phyloP scores from a whole-genome alignment of 805 yeast species.

The Candida insectalens region DNA sequence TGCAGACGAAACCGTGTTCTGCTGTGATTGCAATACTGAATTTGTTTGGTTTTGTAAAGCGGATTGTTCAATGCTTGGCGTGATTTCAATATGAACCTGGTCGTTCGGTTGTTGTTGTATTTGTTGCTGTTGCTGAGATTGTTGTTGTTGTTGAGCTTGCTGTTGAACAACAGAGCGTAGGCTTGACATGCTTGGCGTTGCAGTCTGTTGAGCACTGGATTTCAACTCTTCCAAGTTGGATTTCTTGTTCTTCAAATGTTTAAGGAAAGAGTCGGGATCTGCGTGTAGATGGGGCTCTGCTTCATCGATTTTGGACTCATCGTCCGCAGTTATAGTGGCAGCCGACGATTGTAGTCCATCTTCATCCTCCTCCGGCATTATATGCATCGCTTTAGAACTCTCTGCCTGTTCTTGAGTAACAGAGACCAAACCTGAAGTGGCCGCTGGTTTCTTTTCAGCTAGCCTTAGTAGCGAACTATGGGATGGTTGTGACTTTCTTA shows the following conservation, averaged over 20 bases:
- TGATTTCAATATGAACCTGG: constrained; percentile 9
- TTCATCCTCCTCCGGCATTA: too few species aligned
- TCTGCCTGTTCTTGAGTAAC: constrained; percentile 21
- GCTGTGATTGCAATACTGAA: too few species aligned
- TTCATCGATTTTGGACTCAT: background rate
- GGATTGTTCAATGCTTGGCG: constrained; percentile 17
- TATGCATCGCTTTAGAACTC: constrained; percentile 13
- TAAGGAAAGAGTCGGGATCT: constrained; percentile 13
- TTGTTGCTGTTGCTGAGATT: too few species aligned
- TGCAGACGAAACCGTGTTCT: constrained; percentile 17
- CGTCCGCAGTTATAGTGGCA: too few species aligned
- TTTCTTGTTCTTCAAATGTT: constrained; percentile 15
- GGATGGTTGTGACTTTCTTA: background rate
- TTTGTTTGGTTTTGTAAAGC: constrained; percentile 11
- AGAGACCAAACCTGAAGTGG: constrained; percentile 15
- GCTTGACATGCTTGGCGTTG: too few species aligned
- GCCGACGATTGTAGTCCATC: too few species aligned
- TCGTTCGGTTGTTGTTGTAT: constrained; percentile 4
- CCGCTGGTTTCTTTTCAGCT: constrained; percentile 1
- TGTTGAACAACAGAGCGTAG: too few species aligned
- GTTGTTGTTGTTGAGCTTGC: too few species aligned
- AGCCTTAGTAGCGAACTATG: constrained; percentile 5
- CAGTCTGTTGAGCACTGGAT: too few species aligned
- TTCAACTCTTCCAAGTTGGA: too few species aligned
- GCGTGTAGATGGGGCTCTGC: too few species aligned